phyloP scores from a whole-genome alignment of 352 stramenopile genomes.

The Phytopythium mirpurense region DNA sequence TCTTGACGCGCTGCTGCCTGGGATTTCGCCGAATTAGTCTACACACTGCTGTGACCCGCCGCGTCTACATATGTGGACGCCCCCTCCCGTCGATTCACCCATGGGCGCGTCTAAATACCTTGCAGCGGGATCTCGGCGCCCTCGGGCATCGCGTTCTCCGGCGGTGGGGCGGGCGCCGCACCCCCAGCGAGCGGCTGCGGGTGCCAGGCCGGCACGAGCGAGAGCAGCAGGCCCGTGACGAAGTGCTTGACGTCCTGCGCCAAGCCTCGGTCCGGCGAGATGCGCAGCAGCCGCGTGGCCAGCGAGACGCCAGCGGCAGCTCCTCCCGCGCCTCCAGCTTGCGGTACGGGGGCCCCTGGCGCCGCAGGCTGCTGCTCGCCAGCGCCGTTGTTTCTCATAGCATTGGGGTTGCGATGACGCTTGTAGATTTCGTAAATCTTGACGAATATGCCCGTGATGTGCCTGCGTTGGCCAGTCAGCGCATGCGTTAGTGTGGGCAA shows the following conservation, averaged over 20 bases:
- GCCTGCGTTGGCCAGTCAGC: constrained; percentile 16
- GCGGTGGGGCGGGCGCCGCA: constrained; percentile 13
- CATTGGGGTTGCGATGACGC: constrained; percentile 25
- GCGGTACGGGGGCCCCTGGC: constrained; percentile 10
- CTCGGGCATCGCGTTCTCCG: constrained; percentile 38
- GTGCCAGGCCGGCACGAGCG: constrained; percentile 76
- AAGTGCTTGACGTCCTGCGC: constrained; percentile 79
- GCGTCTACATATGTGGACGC: no score
- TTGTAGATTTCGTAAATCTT: constrained; percentile 78
- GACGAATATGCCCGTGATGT: constrained; percentile 78
- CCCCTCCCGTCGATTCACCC: no score
- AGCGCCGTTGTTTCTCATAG: constrained; percentile 14
- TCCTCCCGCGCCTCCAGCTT: constrained; percentile 17
- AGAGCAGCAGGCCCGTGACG: constrained; percentile 63
- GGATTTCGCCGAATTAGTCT: constrained; percentile 4
- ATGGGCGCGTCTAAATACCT: constrained; percentile 49
- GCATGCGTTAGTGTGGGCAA: not conserved
- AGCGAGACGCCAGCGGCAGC: constrained; percentile 15
- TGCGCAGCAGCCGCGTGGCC: constrained; percentile 51
- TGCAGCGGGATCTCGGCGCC: constrained; percentile 52
- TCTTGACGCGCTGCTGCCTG: no score
- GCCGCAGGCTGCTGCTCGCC: constrained; percentile 9
- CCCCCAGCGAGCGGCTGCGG: constrained; percentile 44
- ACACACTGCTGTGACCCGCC: no score
- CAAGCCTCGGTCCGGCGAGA: constrained; percentile 66